Base-by-base conservation (phyloP, 2,329 filamentous ascomycete species). In the Fusarium vanettenii region DNA sequence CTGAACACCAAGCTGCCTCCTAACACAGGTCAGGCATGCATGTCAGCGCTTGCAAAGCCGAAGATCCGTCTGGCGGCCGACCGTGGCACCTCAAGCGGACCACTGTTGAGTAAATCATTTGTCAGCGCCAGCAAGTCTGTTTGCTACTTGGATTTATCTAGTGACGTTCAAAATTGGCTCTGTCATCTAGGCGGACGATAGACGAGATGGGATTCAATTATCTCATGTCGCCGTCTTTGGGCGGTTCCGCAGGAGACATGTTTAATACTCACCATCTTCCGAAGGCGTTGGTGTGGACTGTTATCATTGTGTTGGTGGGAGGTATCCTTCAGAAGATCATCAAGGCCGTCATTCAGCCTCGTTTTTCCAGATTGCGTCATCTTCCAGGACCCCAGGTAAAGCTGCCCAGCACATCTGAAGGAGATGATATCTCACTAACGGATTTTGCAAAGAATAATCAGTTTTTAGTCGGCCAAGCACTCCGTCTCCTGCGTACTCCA, bases 341-440 rank as follows among this genome's bases (percentile, higher is more conserved):
- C 20, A 62, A 50, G 29, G 22, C 18, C 3, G 13, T 14, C 10
- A 18, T 50, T 18, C 41, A 41, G 6, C 60, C 60, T 25, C 16
- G 16, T 7, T 25, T 62, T 13, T 62, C 60, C 20, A 35, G 13
- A 13, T 35, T 72, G 2, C 14, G 16, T 1, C 39, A 61, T n/a
- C 39, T 72, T n/a, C 70, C 70, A 5, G 25, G 70, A 1, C 69
- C 70, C 2, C 52, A 43, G 22, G 70, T 72, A 22, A 39, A 16
- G 22, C 22, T 16, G 18, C 6, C 52, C 8, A 10, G 14, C n/a
- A 20, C 5, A 31, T 14, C 6, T 4, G 4, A 11, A n/a, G 9
- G 37, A 41, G 9, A n/a, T 18, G 16, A 18, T 18, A 39, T 41
- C 7, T 29, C n/a, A 31, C 55, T 4, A 10, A 57, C 9, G 6